A percentile compares a stretch with the other conserved stretches of the same genome.
These are phyloP conservation scores for Plantago elongata DNA, from an alignment of 257 asterid species.

Conservation along the genomic window DNA sequence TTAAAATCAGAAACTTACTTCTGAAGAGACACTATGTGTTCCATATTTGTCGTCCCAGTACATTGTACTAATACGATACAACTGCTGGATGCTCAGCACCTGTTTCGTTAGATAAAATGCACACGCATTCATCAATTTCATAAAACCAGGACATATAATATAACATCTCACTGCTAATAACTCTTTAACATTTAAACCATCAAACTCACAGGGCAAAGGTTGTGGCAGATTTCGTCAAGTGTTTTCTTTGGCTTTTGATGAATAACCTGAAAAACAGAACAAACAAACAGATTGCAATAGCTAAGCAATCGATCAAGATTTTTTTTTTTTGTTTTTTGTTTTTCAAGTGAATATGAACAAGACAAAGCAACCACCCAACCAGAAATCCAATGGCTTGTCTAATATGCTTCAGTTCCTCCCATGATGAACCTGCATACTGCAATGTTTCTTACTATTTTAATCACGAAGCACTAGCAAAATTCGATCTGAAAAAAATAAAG, in stretches of 20 bases:
- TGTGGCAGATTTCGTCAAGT: constrained; percentile 79
- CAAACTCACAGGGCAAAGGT: constrained; percentile 78
- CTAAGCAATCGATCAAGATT: too few species aligned
- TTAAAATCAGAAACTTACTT: constrained; percentile 62
- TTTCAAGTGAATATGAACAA: not conserved
- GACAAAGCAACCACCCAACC: constrained; percentile 36
- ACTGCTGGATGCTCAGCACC: constrained; percentile 95
- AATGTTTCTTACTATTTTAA: constrained; percentile 27
- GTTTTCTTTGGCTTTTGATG: constrained; percentile 96
- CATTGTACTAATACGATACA: constrained; percentile 95
- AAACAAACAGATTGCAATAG: too few species aligned
- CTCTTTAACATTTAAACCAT: constrained; percentile 11
- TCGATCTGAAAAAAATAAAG: constrained; percentile 4
- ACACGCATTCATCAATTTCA: constrained; percentile 14
- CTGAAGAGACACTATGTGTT: constrained; percentile 87
- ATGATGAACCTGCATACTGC: constrained; percentile 95
- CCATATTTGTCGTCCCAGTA: constrained; percentile 99
- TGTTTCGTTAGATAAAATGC: constrained; percentile 5
- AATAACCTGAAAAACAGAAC: constrained; percentile 48
- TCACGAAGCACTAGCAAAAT: constrained; percentile 9
- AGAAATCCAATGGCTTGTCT: constrained; percentile 96
- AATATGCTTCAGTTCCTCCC: constrained; percentile 98
- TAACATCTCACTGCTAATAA: not conserved
- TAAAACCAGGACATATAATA: not conserved
- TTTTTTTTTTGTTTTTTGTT: too few species aligned